Percentiles rank a stretch among this genome's conserved stretches.
Conservation (phyloP, 2,329 filamentous ascomycete genomes). For the Verticillium alfalfae region DNA sequence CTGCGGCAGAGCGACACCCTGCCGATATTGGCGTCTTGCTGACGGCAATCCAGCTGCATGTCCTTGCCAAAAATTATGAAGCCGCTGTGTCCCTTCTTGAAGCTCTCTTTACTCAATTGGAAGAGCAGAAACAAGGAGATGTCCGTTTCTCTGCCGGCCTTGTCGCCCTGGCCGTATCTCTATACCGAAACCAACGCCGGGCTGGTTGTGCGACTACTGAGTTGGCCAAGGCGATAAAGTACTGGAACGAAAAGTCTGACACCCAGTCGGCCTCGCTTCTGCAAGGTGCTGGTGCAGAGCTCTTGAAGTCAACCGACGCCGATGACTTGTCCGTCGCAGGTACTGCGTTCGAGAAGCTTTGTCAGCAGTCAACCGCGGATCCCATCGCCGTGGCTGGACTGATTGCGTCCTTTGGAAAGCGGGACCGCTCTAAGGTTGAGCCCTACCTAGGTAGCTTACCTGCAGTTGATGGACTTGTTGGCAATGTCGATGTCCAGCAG, state of each 20-base stretch:
- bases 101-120: conserved; percentile 66
- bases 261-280: conserved; percentile 57
- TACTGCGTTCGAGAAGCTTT: conserved; percentile 72
- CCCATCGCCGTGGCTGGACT: conserved; percentile 71
- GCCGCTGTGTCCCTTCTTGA: conserved; percentile 74
- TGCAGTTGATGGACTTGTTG: conserved; percentile 54
- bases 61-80: conserved; percentile 63
- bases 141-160: conserved; percentile 80
- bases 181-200: conserved; percentile 74
- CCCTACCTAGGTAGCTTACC: conserved; percentile 32
- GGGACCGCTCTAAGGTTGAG: conserved; percentile 50
- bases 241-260: conserved; percentile 65
- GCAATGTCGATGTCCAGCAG: conserved; percentile 47
- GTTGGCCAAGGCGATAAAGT: conserved; percentile 70
- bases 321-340: conserved; percentile 67
- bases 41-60: conserved; percentile 76
- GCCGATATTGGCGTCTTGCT: conserved; percentile 76
- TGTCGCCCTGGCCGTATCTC: conserved; percentile 70
- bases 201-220: conserved; percentile 66
- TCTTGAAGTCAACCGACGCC: conserved; percentile 68
- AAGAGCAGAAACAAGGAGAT: conserved; percentile 56
- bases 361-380: conserved; percentile 60
- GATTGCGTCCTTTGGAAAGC: conserved; percentile 72
- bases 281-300: conserved; percentile 73
- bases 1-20: conserved; percentile 66